A percentile compares a stretch with the other conserved stretches of the same genome.
These are phyloP conservation scores for Clausena lansium DNA, from an alignment of 345 rosid species.

Conservation along the genomic window DNA sequence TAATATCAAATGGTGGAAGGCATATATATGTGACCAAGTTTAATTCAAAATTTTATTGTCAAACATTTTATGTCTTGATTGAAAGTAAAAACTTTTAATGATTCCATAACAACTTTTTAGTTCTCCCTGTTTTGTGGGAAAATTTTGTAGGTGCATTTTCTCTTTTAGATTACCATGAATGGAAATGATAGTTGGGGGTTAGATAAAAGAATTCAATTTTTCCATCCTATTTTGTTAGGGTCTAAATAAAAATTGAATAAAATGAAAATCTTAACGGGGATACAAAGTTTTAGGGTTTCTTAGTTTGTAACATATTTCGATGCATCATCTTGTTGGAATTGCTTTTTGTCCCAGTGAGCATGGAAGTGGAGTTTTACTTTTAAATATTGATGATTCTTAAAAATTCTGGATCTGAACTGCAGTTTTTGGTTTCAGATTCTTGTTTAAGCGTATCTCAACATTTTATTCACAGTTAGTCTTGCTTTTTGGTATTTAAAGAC, in stretches of 20 bases:
- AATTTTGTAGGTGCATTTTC: background rate
- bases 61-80: background rate
- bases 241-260: too few relatives aligned
- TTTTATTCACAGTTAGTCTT: background rate
- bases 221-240: background rate
- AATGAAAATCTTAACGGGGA: too few relatives aligned
- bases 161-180: too few relatives aligned
- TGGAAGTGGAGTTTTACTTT: background rate
- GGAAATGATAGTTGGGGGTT: background rate
- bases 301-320: too few relatives aligned
- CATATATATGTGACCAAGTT: background rate
- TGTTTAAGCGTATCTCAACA: background rate
- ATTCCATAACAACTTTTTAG: background rate
- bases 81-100: too few relatives aligned
- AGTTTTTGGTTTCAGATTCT: background rate
- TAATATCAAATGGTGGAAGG: background rate
- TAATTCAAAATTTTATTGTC: background rate
- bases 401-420: background rate
- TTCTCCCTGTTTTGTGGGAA: background rate
- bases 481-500: background rate
- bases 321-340: background rate
- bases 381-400: background rate
- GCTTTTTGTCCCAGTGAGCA: background rate
- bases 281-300: too few relatives aligned
- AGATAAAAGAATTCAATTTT: background rate